Percentiles rank a stretch among this genome's conserved stretches.
Evolutionary conservation across 306 rosid species (phyloP).

Genomic region (Vachellia collinsii): DNA sequence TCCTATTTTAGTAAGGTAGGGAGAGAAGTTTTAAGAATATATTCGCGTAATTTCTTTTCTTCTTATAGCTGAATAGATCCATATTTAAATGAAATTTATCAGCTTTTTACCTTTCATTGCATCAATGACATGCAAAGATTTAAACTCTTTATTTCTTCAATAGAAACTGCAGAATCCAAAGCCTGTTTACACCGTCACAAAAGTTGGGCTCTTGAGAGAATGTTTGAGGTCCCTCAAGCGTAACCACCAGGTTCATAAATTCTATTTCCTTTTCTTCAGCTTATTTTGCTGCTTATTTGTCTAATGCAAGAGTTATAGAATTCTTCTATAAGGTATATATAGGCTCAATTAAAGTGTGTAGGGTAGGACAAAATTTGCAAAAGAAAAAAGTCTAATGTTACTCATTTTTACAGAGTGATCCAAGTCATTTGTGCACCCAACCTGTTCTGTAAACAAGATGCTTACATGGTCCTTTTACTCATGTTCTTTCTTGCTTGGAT

Average conservation of each 20-base stretch:
- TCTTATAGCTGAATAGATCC: too few species aligned
- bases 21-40: too few species aligned
- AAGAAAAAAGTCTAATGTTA: not conserved
- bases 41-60: too few species aligned
- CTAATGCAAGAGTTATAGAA: not conserved
- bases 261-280: not conserved
- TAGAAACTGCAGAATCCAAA: slow-evolving; percentile 45
- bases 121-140: slow-evolving; percentile 7
- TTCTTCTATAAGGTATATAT: not conserved
- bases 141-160: slow-evolving; percentile 3
- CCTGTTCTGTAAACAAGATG: not conserved
- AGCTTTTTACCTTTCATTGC: not conserved
- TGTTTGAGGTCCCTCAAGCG: slow-evolving; percentile 67
- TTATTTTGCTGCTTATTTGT: not conserved
- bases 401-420: not conserved
- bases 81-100: not conserved
- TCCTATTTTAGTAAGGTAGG: too few species aligned
- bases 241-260: slow-evolving; percentile 53
- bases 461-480: not conserved
- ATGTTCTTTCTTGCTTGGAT: not conserved
- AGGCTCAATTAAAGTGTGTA: not conserved
- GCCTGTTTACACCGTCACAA: slow-evolving; percentile 40
- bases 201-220: slow-evolving; percentile 58
- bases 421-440: not conserved
- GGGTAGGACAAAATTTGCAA: not conserved